Percentiles rank a stretch among this genome's conserved stretches.
phyloP scores from a whole-genome alignment of 1,139 yeast genomes.

The Yamadazyma songkhlaensis region DNA sequence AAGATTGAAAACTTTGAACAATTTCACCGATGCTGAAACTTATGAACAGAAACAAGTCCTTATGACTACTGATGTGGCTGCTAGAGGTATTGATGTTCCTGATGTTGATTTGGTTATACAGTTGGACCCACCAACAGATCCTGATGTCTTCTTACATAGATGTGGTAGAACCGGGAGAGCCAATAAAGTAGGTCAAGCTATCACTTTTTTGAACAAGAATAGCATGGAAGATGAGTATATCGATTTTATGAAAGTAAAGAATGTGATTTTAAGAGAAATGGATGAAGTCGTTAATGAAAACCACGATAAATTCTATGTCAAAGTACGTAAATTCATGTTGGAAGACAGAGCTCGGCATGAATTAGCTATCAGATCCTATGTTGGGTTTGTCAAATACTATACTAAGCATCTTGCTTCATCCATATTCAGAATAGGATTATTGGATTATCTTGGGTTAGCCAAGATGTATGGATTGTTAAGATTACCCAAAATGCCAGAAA shows the following conservation, averaged over 20 bases:
- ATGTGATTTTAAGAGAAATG: constrained; percentile 50
- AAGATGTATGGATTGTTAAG: constrained; percentile 76
- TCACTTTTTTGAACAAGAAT: constrained; percentile 66
- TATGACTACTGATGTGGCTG: constrained; percentile 85
- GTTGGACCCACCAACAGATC: constrained; percentile 88
- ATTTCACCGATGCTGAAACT: constrained; percentile 50
- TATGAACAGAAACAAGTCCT: constrained; percentile 53
- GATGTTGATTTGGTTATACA: constrained; percentile 88
- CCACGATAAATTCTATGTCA: constrained; percentile 23
- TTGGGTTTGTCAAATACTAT: constrained; percentile 80
- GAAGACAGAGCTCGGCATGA: constrained; percentile 81
- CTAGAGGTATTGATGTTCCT: constrained; percentile 90
- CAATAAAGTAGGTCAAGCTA: constrained; percentile 74
- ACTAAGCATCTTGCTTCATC: constrained; percentile 90
- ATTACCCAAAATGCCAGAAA: constrained; percentile 94
- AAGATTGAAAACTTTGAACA: constrained; percentile 65
- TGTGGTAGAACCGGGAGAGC: constrained; percentile 95
- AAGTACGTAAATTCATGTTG: constrained; percentile 57
- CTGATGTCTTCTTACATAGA: constrained; percentile 82
- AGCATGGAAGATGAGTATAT: constrained; percentile 76
- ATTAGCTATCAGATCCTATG: constrained; percentile 72
- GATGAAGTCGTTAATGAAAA: constrained; percentile 22
- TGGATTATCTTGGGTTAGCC: constrained; percentile 75
- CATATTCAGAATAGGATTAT: constrained; percentile 69
- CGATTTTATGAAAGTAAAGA: constrained; percentile 75